phyloP scores from a whole-genome alignment of 306 rosid genomes.

The Comarum palustre region DNA sequence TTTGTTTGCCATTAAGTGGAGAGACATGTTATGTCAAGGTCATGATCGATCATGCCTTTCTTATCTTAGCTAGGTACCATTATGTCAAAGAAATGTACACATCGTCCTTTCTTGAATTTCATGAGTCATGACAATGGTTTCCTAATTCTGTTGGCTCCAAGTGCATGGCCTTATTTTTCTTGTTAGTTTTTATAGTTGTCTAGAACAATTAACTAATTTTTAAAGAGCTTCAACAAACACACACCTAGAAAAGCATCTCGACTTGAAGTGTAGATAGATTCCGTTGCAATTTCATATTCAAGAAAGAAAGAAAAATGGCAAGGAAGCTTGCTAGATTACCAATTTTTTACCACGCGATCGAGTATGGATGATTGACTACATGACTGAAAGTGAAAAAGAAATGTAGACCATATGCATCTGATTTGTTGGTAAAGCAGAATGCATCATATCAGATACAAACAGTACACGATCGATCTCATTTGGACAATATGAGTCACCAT shows the following conservation, averaged over 20 bases:
- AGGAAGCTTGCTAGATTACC: neutral
- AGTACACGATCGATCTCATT: neutral
- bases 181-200: neutral
- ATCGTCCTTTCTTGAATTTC: neutral
- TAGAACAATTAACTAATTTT: neutral
- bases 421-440: no score
- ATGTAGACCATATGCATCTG: no score
- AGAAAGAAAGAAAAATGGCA: no score
- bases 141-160: neutral
- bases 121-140: neutral
- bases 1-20: slow-evolving; percentile 8
- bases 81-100: neutral
- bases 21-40: slow-evolving; percentile 12
- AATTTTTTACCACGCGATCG: neutral
- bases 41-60: neutral
- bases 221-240: neutral
- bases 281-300: neutral
- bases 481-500: neutral
- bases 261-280: neutral
- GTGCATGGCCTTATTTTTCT: neutral
- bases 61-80: neutral
- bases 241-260: neutral
- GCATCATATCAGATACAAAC: neutral
- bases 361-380: no score
- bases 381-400: neutral